These are phyloP conservation scores for Filobasidium floriforme DNA, from an alignment of 768 basidiomycete genomes.

Conservation along the genomic window DNA sequence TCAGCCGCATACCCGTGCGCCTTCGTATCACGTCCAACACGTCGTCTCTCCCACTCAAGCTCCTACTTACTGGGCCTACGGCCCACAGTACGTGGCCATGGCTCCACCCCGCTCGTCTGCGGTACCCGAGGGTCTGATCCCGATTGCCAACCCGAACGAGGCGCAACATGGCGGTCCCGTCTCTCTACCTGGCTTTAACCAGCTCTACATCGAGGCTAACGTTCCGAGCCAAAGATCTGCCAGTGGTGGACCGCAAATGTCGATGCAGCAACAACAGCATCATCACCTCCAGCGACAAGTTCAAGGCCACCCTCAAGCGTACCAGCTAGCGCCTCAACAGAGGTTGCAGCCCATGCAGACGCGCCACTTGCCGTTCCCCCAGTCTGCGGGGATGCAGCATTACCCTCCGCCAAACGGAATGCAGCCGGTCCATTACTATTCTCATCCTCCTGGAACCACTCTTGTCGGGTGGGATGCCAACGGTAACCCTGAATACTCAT, in stretches of 20 bases:
- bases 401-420: background rate
- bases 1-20: background rate
- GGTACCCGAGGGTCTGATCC: no score
- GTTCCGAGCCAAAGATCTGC: background rate
- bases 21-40: background rate
- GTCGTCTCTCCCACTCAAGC: background rate
- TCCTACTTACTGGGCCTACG: no score
- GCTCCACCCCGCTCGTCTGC: no score
- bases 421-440: background rate
- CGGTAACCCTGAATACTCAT: background rate
- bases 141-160: no score
- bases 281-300: background rate
- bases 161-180: background rate
- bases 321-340: background rate
- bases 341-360: background rate
- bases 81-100: no score
- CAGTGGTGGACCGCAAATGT: background rate
- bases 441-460: background rate
- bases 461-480: background rate
- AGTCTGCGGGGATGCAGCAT: background rate
- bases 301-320: background rate
- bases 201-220: conserved; percentile 6
- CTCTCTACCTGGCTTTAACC: conserved; percentile 7
- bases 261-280: background rate
- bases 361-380: background rate